Evolutionary conservation across 2,329 filamentous ascomycete species (phyloP), one percentile per base, ranked within the genome.

Genomic region (Alternaria dauci): DNA sequence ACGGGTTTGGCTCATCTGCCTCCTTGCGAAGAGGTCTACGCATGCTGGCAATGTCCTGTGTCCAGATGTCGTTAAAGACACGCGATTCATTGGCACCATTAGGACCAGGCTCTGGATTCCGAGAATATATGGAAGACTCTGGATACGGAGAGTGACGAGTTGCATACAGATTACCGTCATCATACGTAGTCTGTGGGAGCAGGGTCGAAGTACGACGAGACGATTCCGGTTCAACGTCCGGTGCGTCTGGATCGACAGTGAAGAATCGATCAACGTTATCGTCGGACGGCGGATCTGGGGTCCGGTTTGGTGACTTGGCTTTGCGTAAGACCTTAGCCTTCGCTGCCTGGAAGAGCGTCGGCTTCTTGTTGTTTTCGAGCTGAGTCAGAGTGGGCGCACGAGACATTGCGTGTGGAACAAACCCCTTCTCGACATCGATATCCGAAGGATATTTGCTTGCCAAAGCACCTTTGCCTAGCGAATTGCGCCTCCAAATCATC

Each of bases 401-500:
- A 1, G 5, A 34, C 23, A 39, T 12, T 8, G 30, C 14, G 11
- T 7, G 16, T 2, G 28, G 18, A 30, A 46, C 11, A 36, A 18
- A 11, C 16, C 51, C 58, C 16, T 23, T 43, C 18, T 63, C 61
- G 8, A 61, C 14, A 28, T 61, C 61, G 3, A 57, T 7, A 9
- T 44, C 32, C 1, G 57, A 41, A 2, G 43, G 25, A 38, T 46
- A n/a, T 9, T 51, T 44, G 7, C 26, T 44, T 7, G 54, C 30
- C 14, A 41, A 51, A 9, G 47, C 39, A 5, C 25, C 12, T 25
- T 55, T 47, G 32, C 48, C 52, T 4, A 52, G 16, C 4, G 36
- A 23, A 38, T 62, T 58, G 2, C 61, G 58, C 7, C 48, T 11
- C 43, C 36, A 54, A 9, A 65, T 54, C 54, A 60, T 59, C 8